These are phyloP conservation scores for Metroxylon sagu DNA, from an alignment of 176 grass and related monocot species.

Conservation along the genomic window DNA sequence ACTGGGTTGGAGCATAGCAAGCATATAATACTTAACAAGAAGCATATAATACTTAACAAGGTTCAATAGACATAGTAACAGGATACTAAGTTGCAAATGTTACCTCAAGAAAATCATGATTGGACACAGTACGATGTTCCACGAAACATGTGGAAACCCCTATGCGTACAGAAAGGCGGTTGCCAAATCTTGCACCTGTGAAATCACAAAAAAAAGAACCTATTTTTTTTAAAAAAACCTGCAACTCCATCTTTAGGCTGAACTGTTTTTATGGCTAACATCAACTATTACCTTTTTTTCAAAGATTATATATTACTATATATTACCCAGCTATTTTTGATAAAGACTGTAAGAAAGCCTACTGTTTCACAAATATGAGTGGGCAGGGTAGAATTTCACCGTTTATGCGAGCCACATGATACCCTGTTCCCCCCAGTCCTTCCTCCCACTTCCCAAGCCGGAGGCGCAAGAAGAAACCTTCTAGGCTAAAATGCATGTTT, in stretches of 20 bases:
- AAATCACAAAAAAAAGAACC: constrained; percentile 14
- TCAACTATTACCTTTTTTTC: too few species aligned
- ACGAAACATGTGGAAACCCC: constrained; percentile 58
- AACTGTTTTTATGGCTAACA: too few species aligned
- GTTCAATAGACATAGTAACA: neutral
- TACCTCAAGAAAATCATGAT: constrained; percentile 89
- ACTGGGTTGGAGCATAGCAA: neutral
- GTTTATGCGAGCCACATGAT: constrained; percentile 74
- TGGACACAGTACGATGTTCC: constrained; percentile 74
- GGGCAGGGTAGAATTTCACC: constrained; percentile 31
- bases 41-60: neutral
- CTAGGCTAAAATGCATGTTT: constrained; percentile 37
- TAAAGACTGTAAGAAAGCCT: too few species aligned
- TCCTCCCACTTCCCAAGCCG: constrained; percentile 80
- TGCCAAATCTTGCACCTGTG: constrained; percentile 60
- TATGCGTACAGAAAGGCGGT: constrained; percentile 63
- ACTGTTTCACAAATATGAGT: too few species aligned
- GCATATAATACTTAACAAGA: neutral
- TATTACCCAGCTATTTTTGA: too few species aligned
- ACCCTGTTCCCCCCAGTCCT: constrained; percentile 74
- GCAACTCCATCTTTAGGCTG: too few species aligned
- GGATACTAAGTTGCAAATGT: neutral
- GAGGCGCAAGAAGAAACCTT: constrained; percentile 84
- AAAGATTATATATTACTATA: too few species aligned
- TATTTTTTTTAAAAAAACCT: too few species aligned